phyloP scores from a whole-genome alignment of 1,139 yeast genomes.

The Geotrichum macrosporum region DNA sequence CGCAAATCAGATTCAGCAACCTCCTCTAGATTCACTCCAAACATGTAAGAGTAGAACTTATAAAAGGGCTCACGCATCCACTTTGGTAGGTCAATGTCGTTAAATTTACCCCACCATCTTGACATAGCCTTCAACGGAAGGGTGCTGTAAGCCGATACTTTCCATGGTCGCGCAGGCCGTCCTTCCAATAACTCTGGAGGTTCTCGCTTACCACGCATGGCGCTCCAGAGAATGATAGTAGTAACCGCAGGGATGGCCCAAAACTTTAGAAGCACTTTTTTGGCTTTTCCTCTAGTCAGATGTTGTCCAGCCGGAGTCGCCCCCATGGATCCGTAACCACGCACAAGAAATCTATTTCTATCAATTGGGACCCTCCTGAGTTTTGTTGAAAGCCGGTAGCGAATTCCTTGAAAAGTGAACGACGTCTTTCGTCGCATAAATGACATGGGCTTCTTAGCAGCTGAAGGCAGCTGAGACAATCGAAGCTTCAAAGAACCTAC shows the following conservation, averaged over 20 bases:
- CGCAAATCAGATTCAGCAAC: constrained; percentile 77
- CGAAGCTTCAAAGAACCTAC: constrained; percentile 32
- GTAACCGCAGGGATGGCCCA: constrained; percentile 24
- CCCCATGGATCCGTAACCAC: constrained; percentile 10
- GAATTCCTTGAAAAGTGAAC: constrained; percentile 12
- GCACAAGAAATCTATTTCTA: background rate
- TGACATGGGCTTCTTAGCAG: constrained; percentile 20
- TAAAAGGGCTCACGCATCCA: constrained; percentile 86
- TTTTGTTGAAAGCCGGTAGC: constrained; percentile 13
- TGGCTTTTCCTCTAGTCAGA: constrained; percentile 29
- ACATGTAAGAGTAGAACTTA: constrained; percentile 66
- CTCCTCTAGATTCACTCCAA: constrained; percentile 90
- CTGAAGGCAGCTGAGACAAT: constrained; percentile 21
- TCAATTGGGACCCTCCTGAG: constrained; percentile 10
- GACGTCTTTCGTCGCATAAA: constrained; percentile 12
- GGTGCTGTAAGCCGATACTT: constrained; percentile 80
- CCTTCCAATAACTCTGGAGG: constrained; percentile 26
- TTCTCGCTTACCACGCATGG: constrained; percentile 2
- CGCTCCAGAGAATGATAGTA: constrained; percentile 26
- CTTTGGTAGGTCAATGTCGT: constrained; percentile 75
- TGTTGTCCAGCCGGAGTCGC: constrained; percentile 2
- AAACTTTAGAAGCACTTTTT: constrained; percentile 28
- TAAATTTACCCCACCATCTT: constrained; percentile 89
- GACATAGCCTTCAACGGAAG: constrained; percentile 89
- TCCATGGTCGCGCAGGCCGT: constrained; percentile 73